These are phyloP conservation scores for Peronosclerospora sorghi DNA, from an alignment of 352 stramenopile species.

Conservation along the genomic window DNA sequence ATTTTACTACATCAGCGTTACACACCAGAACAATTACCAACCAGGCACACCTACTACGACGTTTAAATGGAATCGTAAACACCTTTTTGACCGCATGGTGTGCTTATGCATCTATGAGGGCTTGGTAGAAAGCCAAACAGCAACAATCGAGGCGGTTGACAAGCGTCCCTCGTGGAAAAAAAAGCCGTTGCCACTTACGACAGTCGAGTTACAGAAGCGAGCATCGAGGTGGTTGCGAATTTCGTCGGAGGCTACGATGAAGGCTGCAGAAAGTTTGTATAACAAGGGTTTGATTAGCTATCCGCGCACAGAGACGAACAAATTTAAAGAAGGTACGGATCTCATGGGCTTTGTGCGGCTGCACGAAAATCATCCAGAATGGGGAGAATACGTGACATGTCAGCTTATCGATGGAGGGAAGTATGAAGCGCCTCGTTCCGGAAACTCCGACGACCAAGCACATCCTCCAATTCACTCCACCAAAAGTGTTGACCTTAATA, in stretches of 20 bases:
- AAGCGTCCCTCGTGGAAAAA: constrained; percentile 87
- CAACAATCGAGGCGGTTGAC: constrained; percentile 53
- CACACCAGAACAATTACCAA: constrained; percentile 39
- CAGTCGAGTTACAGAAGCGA: constrained; percentile 98
- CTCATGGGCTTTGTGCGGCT: constrained; percentile 66
- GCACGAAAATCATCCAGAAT: constrained; percentile 62
- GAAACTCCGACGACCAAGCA: constrained; percentile 92
- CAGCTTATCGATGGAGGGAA: constrained; percentile 48
- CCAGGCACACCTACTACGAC: constrained; percentile 49
- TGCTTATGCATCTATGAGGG: constrained; percentile 89
- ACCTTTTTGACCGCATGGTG: constrained; percentile 92
- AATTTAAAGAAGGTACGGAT: constrained; percentile 92
- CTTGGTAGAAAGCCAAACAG: constrained; percentile 51
- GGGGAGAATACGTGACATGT: constrained; percentile 64
- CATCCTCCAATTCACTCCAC: constrained; percentile 99
- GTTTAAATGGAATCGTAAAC: constrained; percentile 93
- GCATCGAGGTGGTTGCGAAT: constrained; percentile 93
- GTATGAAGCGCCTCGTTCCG: constrained; percentile 81
- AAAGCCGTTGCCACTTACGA: constrained; percentile 95
- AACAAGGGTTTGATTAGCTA: constrained; percentile 98
- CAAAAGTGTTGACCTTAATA: constrained; percentile 81
- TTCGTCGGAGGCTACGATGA: constrained; percentile 94
- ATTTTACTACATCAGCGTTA: constrained; percentile 94
- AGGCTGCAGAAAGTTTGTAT: constrained; percentile 93
- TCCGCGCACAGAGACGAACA: constrained; percentile 98